Percentiles rank a stretch among this genome's conserved stretches.
phyloP scores from a whole-genome alignment of 805 yeast species.

The Ogataea minuta region DNA sequence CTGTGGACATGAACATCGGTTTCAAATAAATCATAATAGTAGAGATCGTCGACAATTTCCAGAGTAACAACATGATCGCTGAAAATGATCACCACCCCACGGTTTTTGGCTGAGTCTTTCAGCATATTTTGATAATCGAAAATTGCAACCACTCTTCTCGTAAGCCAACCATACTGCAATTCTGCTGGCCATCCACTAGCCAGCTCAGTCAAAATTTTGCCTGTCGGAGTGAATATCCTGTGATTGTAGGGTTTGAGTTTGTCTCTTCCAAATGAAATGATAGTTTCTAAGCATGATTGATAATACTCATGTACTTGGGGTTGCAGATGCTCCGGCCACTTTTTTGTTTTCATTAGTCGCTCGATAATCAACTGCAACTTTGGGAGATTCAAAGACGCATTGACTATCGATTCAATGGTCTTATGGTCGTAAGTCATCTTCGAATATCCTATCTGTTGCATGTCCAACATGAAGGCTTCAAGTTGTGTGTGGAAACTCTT shows the following conservation, averaged over 20 bases:
- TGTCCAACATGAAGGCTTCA: conserved; percentile 39
- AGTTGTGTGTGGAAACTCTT: conserved; percentile 54
- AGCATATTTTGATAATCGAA: conserved; percentile 38
- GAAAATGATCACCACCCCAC: conserved; percentile 69
- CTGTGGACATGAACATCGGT: conserved; percentile 30
- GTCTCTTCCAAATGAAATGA: conserved; percentile 77
- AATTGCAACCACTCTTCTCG: conserved; percentile 80
- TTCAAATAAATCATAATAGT: conserved; percentile 29
- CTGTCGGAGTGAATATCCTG: conserved; percentile 86
- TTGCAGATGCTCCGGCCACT: conserved; percentile 38
- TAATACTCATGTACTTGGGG: conserved; percentile 41
- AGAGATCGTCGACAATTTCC: conserved; percentile 46
- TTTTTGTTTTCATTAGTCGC: conserved; percentile 51
- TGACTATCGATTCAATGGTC: conserved; percentile 58
- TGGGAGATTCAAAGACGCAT: conserved; percentile 68
- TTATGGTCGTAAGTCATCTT: conserved; percentile 43
- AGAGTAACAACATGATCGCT: conserved; percentile 76
- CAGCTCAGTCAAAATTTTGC: conserved; percentile 79
- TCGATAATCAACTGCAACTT: conserved; percentile 66
- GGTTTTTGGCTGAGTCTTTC: conserved; percentile 30
- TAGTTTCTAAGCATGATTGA: conserved; percentile 56
- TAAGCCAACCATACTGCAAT: conserved; percentile 84
- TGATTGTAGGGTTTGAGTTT: conserved; percentile 50
- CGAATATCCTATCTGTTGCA: conserved; percentile 31
- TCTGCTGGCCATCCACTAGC: conserved; percentile 87